These are phyloP conservation scores for Wickerhamomyces xylosicus DNA, from an alignment of 805 yeast species.

Conservation along the genomic window DNA sequence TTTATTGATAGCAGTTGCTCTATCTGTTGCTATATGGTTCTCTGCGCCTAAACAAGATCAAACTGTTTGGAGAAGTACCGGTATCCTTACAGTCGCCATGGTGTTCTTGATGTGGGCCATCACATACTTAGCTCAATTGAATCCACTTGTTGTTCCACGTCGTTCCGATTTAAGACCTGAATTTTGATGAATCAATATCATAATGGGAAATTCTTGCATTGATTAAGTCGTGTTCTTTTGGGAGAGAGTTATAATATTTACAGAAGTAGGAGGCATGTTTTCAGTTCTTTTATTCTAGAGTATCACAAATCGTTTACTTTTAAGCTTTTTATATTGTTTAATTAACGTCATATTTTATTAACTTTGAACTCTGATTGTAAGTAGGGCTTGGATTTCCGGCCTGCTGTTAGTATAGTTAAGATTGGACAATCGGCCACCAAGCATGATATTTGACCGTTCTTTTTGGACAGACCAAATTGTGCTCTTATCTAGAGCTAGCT, in stretches of 20 bases:
- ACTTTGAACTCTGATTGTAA: no score
- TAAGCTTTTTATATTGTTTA: background rate
- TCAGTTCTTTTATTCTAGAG: background rate
- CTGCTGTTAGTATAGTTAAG: no score
- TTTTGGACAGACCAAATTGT: no score
- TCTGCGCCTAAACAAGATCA: slow-evolving; percentile 77
- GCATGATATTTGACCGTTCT: no score
- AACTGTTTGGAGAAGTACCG: slow-evolving; percentile 69
- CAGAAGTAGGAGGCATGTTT: no score
- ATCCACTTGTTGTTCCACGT: slow-evolving; percentile 85
- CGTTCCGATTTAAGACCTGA: slow-evolving; percentile 88
- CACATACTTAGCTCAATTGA: slow-evolving; percentile 76
- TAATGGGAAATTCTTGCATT: no score
- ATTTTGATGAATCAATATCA: slow-evolving; percentile 18
- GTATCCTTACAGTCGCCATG: slow-evolving; percentile 60
- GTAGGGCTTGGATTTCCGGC: no score
- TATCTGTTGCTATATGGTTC: slow-evolving; percentile 67
- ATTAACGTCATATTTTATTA: background rate
- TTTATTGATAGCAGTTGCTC: slow-evolving; percentile 20
- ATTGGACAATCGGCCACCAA: no score
- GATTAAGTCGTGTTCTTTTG: no score
- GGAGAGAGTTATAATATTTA: no score
- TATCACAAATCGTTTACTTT: no score
- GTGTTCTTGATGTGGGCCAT: slow-evolving; percentile 88
- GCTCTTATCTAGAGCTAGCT: no score